A percentile compares a stretch with the other conserved stretches of the same genome.
phyloP scores from a whole-genome alignment of 2,329 filamentous ascomycete genomes.

The Aurifilum marmelostoma region DNA sequence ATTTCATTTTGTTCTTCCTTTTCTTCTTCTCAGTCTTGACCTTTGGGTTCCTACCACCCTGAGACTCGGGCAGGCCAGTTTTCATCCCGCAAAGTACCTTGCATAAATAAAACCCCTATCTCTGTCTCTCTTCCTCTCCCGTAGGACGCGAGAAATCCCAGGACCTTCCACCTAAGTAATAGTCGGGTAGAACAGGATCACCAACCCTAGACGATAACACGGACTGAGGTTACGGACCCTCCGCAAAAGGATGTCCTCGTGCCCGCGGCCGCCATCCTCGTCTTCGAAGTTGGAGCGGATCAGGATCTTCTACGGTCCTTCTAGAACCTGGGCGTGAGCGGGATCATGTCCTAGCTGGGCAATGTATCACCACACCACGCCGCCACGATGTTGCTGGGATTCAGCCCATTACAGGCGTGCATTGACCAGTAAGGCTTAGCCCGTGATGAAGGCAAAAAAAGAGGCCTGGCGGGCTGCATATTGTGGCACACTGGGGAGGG shows the following conservation, averaged over 20 bases:
- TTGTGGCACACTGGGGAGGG: not conserved
- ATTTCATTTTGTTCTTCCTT: too few relatives aligned
- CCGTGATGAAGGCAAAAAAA: not conserved
- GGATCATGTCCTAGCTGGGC: not conserved
- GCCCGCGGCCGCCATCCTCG: too few relatives aligned
- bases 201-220: not conserved
- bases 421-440: not conserved
- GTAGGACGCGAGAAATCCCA: not conserved
- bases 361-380: slow-evolving; percentile 1
- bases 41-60: too few relatives aligned
- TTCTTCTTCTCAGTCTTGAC: not conserved
- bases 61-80: too few relatives aligned
- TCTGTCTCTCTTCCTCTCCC: not conserved
- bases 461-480: not conserved
- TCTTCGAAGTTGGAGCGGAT: not conserved
- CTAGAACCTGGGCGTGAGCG: not conserved
- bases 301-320: not conserved
- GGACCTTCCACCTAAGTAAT: not conserved
- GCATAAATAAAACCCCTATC: too few relatives aligned
- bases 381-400: not conserved
- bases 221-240: not conserved
- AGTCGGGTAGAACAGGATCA: not conserved
- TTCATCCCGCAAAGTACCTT: too few relatives aligned
- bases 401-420: not conserved
- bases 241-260: not conserved